phyloP scores from a whole-genome alignment of 345 rosid genomes.

The Sisymbrium altissimum region DNA sequence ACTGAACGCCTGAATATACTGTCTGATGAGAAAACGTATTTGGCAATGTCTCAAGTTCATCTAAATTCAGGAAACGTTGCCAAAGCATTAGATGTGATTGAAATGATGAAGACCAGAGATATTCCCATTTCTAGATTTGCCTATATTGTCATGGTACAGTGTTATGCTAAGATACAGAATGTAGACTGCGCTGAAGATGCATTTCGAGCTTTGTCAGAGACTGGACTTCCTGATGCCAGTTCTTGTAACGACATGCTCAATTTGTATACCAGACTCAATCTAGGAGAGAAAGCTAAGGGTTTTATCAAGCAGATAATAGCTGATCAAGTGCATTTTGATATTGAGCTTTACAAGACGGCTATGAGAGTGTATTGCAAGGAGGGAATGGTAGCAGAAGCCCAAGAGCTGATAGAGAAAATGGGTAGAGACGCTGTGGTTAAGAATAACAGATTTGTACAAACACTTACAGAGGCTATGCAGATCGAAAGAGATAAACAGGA shows the following conservation, averaged over 20 bases:
- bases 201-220: slow-evolving; percentile 58
- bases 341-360: slow-evolving; percentile 55
- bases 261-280: slow-evolving; percentile 50
- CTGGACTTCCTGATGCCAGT: slow-evolving; percentile 74
- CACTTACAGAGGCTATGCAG: slow-evolving; percentile 44
- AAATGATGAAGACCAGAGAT: slow-evolving; percentile 63
- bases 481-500: slow-evolving; percentile 23
- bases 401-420: slow-evolving; percentile 51
- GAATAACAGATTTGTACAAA: slow-evolving; percentile 52
- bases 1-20: slow-evolving; percentile 53
- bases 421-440: slow-evolving; percentile 31
- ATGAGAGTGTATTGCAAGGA: slow-evolving; percentile 54
- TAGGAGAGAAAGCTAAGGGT: slow-evolving; percentile 51
- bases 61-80: slow-evolving; percentile 56
- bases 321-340: slow-evolving; percentile 51
- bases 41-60: slow-evolving; percentile 92
- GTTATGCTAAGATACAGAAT: slow-evolving; percentile 61
- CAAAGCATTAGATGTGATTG: slow-evolving; percentile 60
- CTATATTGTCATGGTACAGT: slow-evolving; percentile 75
- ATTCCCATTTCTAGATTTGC: slow-evolving; percentile 76
- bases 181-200: slow-evolving; percentile 70
- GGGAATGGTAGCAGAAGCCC: slow-evolving; percentile 58
- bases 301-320: slow-evolving; percentile 53
- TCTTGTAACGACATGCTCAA: slow-evolving; percentile 77
- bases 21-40: slow-evolving; percentile 76